Evolutionary conservation across 78 protist species (phyloP).

Genomic region (Protostelium mycophagum): DNA sequence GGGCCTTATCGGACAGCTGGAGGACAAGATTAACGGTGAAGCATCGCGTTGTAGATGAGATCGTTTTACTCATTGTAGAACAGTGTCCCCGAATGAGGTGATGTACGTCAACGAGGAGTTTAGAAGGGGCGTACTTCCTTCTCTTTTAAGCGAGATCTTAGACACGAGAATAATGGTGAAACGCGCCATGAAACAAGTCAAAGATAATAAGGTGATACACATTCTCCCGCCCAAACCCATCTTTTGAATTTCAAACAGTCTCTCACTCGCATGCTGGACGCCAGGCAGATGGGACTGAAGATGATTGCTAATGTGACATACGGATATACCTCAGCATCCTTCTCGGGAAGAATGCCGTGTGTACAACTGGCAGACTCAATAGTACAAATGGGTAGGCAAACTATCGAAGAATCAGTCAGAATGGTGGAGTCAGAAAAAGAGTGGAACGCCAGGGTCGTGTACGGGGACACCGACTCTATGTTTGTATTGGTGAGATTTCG

Average conservation of each 20-base stretch:
- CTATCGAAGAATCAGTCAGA: conserved; percentile 82
- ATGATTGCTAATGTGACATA: conserved; percentile 97
- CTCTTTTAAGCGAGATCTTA: conserved; percentile 88
- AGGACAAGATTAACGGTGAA: background rate
- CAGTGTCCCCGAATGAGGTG: conserved; percentile 74
- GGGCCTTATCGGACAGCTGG: conserved; percentile 32
- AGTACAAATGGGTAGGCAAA: conserved; percentile 84
- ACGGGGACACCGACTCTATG: conserved; percentile 98
- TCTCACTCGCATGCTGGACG: conserved; percentile 56
- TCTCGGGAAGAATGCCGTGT: conserved; percentile 97
- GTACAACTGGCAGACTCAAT: conserved; percentile 95
- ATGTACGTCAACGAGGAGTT: conserved; percentile 48
- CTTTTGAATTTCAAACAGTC: too few species aligned
- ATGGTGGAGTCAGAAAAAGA: conserved; percentile 23
- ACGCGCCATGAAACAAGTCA: conserved; percentile 65
- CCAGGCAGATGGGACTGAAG: conserved; percentile 93
- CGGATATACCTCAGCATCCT: conserved; percentile 95
- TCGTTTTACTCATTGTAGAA: background rate
- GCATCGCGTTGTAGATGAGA: too few species aligned
- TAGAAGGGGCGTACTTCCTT: conserved; percentile 90
- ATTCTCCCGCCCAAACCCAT: too few species aligned
- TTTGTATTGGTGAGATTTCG: conserved; percentile 63
- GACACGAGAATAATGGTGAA: conserved; percentile 90
- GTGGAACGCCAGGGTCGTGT: conserved; percentile 86
- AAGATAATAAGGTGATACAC: too few species aligned